phyloP scores from a whole-genome alignment of 108 stramenopile genomes.

The Nannochloropsis salina region DNA sequence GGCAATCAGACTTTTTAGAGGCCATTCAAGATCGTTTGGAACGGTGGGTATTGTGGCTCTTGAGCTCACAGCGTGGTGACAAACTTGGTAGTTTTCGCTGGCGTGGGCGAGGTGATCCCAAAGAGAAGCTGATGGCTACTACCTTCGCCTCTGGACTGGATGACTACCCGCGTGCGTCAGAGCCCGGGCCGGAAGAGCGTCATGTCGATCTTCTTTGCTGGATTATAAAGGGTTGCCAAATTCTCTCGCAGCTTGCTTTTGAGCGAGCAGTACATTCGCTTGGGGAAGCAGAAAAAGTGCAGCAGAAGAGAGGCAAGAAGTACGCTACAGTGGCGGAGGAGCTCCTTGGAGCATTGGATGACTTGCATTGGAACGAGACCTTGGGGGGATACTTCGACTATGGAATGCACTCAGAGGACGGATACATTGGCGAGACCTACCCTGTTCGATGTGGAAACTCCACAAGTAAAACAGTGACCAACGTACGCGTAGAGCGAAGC shows the following conservation, averaged over 20 bases:
- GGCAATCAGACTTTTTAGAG: conserved; percentile 13
- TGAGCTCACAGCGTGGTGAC: conserved; percentile 41
- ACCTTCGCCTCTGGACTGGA: conserved; percentile 56
- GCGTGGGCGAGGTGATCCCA: conserved; percentile 42
- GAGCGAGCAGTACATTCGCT: neutral
- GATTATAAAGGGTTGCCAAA: conserved; percentile 47
- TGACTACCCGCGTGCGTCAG: conserved; percentile 54
- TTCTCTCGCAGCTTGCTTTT: conserved; percentile 18
- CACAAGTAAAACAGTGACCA: conserved; percentile 15
- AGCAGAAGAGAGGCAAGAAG: conserved; percentile 16
- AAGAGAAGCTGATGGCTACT: conserved; percentile 46
- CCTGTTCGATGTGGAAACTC: neutral
- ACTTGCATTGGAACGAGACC: conserved; percentile 32
- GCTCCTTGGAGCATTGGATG: conserved; percentile 31
- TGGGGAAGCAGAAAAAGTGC: neutral
- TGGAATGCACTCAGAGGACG: conserved; percentile 29
- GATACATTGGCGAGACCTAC: conserved; percentile 2
- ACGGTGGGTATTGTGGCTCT: conserved; percentile 50
- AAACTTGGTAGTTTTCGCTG: conserved; percentile 37
- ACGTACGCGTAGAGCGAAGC: conserved; percentile 31
- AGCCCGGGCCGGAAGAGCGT: conserved; percentile 41
- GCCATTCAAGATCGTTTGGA: conserved; percentile 42
- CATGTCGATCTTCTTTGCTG: conserved; percentile 54
- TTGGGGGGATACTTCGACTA: conserved; percentile 34
- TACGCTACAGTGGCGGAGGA: conserved; percentile 30